These are phyloP conservation scores for Tetrahymena elliotti DNA, from an alignment of 73 alveolate genomes.

Conservation along the genomic window DNA sequence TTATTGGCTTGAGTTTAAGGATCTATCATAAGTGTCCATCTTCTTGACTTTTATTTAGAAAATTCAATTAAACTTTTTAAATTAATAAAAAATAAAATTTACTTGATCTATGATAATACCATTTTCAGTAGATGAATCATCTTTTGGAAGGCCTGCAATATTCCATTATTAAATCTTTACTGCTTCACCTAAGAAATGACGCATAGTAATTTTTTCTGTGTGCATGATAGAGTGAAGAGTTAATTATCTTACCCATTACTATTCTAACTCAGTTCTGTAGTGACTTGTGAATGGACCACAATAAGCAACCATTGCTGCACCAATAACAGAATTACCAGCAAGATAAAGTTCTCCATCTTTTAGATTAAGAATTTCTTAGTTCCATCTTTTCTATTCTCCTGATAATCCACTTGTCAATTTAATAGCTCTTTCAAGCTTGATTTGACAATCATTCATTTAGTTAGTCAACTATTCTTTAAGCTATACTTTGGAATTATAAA, in stretches of 20 bases:
- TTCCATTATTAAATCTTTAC: constrained; percentile 90
- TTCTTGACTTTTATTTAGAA: constrained; percentile 63
- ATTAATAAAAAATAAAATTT: background rate
- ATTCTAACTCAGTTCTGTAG: constrained; percentile 9
- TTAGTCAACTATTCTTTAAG: background rate
- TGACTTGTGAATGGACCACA: constrained; percentile 12
- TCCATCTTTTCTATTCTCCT: constrained; percentile 32
- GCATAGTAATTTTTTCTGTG: constrained; percentile 57
- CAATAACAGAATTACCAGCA: constrained; percentile 20
- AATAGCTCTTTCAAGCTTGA: constrained; percentile 12
- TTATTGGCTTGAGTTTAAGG: constrained; percentile 94
- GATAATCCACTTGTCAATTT: constrained; percentile 25
- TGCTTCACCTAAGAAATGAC: constrained; percentile 90
- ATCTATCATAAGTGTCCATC: constrained; percentile 97
- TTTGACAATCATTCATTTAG: constrained; percentile 25
- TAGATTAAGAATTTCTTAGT: background rate
- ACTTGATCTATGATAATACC: constrained; percentile 73
- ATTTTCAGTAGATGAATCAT: constrained; percentile 88
- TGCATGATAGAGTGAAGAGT: constrained; percentile 1
- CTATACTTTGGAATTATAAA: background rate
- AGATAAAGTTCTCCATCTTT: constrained; percentile 9
- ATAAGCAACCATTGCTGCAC: constrained; percentile 13
- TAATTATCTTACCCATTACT: background rate
- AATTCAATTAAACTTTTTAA: background rate
- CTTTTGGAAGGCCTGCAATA: constrained; percentile 88